Base-by-base conservation (phyloP, 2,329 filamentous ascomycete genomes). In the Colletotrichum liaoningense region DNA sequence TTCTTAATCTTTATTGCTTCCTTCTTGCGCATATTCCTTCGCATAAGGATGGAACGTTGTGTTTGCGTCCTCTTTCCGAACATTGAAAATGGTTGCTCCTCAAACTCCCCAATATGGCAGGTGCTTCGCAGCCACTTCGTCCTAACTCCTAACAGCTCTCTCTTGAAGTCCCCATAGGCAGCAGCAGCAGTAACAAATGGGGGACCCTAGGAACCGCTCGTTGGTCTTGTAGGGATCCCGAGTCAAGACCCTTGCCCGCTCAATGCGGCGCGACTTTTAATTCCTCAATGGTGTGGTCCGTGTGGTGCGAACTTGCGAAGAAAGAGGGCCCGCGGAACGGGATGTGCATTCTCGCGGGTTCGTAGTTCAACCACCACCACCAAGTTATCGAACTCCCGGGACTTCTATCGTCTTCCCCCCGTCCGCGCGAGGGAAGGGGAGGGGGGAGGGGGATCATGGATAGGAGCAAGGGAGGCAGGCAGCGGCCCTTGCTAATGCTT, bases 191-290 rank as follows among this genome's bases (percentile, higher is more conserved):
- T 8, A 28, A 26, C 58, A 24, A 16, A 22, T 46, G n/a, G 33
- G 52, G 49, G 33, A 24, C 22, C 38, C 24, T 66, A 12, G 38
- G 38, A 5, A 22, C 42, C 42, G n/a, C 38, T 26, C 33, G n/a
- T 46, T 19, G 52, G 24, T 24, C n/a, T 30, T 35, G 55, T 60
- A 65, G 26, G 60, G 55, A 35, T 56, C 26, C 24, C 69, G 70
- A 73, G 70, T 70, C 70, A 73, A 26, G 28, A 73, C 67, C 70
- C 70, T 66, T 73, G 70, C 46, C 49, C 42, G 24, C 58, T 55
- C 57, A 16, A 38, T 63, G 33, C 59, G 66, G 59, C 67, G 67
- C 38, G 67, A 42, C 67, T 65, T 70, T 70, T 66, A 46, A 46
- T 69, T 56, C 14, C 54, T 56, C 54, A 19, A 28, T 54, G 60